These are phyloP conservation scores for Cavenderia fasciculata DNA, from an alignment of 78 protist genomes.

Conservation along the genomic window DNA sequence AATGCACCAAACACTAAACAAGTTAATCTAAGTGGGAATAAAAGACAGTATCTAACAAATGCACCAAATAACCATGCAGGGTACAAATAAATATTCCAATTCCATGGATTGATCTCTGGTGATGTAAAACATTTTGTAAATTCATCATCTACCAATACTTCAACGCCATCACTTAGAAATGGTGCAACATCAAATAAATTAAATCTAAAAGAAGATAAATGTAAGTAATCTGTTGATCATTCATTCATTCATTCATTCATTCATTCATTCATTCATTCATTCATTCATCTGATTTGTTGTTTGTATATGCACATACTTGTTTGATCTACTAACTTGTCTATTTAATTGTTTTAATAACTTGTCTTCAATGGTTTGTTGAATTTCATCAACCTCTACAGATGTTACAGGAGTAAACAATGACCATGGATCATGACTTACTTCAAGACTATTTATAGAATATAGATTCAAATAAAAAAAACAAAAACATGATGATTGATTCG, in stretches of 20 bases:
- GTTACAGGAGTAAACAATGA: constrained; percentile 54
- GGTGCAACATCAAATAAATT: constrained; percentile 74
- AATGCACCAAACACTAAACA: constrained; percentile 20
- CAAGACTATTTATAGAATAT: too few species aligned
- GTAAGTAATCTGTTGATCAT: not conserved
- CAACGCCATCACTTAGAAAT: constrained; percentile 48
- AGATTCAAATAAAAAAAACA: too few species aligned
- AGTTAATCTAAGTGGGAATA: constrained; percentile 81
- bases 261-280: not conserved
- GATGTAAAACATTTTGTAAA: constrained; percentile 82
- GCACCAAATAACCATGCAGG: constrained; percentile 87
- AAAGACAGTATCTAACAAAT: constrained; percentile 75
- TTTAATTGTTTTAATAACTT: constrained; percentile 65
- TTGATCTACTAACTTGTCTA: constrained; percentile 58
- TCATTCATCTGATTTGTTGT: not conserved
- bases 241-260: constrained; percentile 1
- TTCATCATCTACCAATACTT: constrained; percentile 78
- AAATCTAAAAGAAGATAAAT: constrained; percentile 26
- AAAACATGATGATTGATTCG: too few species aligned
- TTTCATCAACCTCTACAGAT: constrained; percentile 50
- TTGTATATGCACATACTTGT: constrained; percentile 26
- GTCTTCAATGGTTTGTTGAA: constrained; percentile 52
- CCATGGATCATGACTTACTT: constrained; percentile 62
- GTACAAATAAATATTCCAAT: constrained; percentile 85
- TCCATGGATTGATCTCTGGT: constrained; percentile 76